Evolutionary conservation across 495 filamentous ascomycete genomes (phyloP), one percentile per base, ranked within the genome.

Genomic region (Aspergillus haitiensis): DNA sequence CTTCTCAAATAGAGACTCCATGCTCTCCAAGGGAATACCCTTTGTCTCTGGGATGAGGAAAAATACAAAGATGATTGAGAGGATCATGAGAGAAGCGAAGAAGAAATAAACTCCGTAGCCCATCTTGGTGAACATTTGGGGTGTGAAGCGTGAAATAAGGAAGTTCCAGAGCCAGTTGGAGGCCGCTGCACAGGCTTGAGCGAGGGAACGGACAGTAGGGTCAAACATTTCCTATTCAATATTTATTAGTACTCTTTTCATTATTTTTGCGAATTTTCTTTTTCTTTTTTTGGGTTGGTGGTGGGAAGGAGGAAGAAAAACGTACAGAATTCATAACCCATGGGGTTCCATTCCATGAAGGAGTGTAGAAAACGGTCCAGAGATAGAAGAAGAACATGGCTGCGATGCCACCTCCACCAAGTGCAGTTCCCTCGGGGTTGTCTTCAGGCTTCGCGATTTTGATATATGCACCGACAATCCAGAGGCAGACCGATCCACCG

Each of bases 121-220:
- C 81, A 90, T 88, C 39, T 73, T 75, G 40, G 81, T 70, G 72
- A 92, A 90, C 86, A 91, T 90, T 66, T 92, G 86, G 18, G 86
- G 85, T 5, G 87, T 90, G 72, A 88, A 90, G 32, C 87, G 81
- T 2, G 81, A 82, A 62, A 91, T 77, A 63, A 90, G 81, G 74
- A 90, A 91, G 75, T 90, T 89, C 81, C 82, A 88, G 52, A 90
- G 81, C 87, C 87, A 90, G 75, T 90, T 89, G 63, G 82, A 86
- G 18, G 82, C 83, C 12, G 87, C 84, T 1, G 87, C 86, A 36
- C 78, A 85, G 27, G 86, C 86, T 74, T 89, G 87, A 10, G 85
- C 86, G 18, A 90, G 79, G 4, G 84, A 84, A 49, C 84, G 82
- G 34, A 84, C 81, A 67, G 82, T 85, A 60, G 82, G 81, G 65